A percentile compares a stretch with the other conserved stretches of the same genome.
Conservation (phyloP, 2,329 filamentous ascomycete genomes). For the Alternaria sp. region DNA sequence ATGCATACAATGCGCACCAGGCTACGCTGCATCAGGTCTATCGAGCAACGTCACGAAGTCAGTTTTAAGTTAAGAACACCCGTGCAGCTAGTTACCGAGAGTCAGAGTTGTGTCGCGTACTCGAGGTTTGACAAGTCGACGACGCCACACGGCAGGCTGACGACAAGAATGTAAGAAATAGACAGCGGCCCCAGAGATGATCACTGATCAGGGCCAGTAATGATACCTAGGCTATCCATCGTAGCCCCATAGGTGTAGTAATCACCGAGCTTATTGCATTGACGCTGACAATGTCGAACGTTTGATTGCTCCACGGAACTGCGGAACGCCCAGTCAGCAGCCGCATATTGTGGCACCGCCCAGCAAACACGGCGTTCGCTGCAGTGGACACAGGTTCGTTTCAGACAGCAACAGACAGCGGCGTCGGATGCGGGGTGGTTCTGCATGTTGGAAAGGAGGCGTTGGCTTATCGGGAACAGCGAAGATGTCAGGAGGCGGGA, state of each 20-base stretch:
- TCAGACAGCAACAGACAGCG: neutral
- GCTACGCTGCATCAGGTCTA: neutral
- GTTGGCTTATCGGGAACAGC: neutral
- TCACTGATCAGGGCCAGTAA: neutral
- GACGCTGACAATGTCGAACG: neutral
- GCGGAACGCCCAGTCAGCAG: neutral
- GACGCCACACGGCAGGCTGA: neutral
- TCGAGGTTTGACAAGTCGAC: neutral
- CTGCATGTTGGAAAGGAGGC: neutral
- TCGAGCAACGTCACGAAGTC: neutral
- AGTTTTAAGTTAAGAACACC: slow-evolving; percentile 10
- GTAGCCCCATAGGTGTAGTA: neutral
- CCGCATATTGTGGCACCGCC: neutral
- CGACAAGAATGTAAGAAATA: neutral
- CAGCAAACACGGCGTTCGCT: neutral
- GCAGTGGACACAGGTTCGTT: neutral
- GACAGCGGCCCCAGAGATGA: neutral
- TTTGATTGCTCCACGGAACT: neutral
- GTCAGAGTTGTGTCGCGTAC: neutral
- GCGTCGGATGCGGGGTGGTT: neutral
- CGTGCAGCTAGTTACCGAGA: slow-evolving; percentile 9
- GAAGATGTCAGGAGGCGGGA: neutral
- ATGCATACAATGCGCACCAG: neutral
- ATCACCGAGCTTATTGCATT: neutral
- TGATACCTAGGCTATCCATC: neutral